Evolutionary conservation across 2,329 filamentous ascomycete species (phyloP), one percentile per base, ranked within the genome.

Genomic region (Talaromyces sp.): DNA sequence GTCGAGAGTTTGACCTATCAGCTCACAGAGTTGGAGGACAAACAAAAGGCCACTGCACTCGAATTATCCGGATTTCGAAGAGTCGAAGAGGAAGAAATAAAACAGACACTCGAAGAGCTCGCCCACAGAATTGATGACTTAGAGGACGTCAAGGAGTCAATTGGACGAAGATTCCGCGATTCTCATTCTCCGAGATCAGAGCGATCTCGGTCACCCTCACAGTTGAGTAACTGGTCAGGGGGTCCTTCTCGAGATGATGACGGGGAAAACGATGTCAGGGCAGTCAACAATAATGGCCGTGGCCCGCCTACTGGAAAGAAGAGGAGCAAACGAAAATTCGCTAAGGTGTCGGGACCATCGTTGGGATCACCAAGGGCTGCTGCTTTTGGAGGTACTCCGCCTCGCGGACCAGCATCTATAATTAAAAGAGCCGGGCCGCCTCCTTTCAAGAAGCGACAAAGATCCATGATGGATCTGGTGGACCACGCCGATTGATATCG

Each of bases 321-420:
- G 61, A 68, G 7, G 58, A 67, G 58, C 22, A 64, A 25, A 58
- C 51, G 61, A 31, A 63, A 49, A 17, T 34, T 58, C 11, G 36
- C 61, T 1, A 58, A 54, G 27, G 64, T 56, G 2, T 54, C 43
- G 11, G 25, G 19, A 25, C 19, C 61, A 34, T 15, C n/a, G 4
- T 45, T 27, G 8, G 34, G 25, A 1, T 58, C 61, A 43, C 56
- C 56, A 45, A 45, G 22, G 15, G 19, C 49, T 29, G 25, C 8
- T n/a, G 8, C 5, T 43, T 45, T 29, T 31, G 36, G 56, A 43
- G 36, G 56, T 19, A 25, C 36, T 38, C 56, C 36, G 17, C 56
- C 56, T 31, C 56, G 56, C 10, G 56, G 19, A 22, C 54, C 54
- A 43, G 38, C 38, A 29, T 59, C 56, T 13, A n/a, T 59, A 38